Percentiles rank a stretch among this genome's conserved stretches.
Evolutionary conservation across 345 rosid species (phyloP).

Genomic region (Populus alba): DNA sequence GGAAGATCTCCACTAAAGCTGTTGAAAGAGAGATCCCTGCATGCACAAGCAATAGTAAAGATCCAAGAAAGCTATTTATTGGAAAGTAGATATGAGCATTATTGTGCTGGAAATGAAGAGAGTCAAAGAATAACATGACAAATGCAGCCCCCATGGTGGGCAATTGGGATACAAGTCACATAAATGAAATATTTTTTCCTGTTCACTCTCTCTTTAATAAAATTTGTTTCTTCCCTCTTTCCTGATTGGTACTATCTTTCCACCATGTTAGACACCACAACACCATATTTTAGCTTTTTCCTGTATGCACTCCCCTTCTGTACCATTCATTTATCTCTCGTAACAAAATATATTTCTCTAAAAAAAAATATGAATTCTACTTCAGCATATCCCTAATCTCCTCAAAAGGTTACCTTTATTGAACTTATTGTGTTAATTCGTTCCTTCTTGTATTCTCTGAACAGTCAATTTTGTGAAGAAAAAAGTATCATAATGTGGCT

Average conservation of each 20-base stretch:
- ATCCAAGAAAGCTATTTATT: background rate
- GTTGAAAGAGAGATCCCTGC: slow-evolving; percentile 93
- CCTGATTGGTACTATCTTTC: background rate
- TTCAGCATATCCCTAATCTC: background rate
- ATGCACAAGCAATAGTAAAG: slow-evolving; percentile 8
- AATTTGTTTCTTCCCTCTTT: background rate
- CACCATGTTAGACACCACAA: background rate
- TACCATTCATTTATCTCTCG: background rate
- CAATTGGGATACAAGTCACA: background rate
- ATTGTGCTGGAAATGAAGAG: background rate
- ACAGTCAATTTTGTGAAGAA: background rate
- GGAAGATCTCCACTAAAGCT: slow-evolving; percentile 93
- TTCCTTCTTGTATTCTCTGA: background rate
- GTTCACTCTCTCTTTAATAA: background rate
- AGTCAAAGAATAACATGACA: background rate
- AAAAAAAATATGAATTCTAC: background rate
- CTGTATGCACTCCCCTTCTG: background rate
- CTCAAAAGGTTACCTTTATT: background rate
- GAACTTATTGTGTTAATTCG: background rate
- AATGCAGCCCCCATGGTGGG: background rate
- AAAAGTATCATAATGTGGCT: background rate
- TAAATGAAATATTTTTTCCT: background rate
- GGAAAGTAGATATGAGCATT: background rate
- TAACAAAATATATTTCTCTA: background rate
- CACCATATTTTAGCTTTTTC: background rate